These are phyloP conservation scores for Isoetes engelmannii DNA, from an alignment of 83 land plant species.

Conservation along the genomic window DNA sequence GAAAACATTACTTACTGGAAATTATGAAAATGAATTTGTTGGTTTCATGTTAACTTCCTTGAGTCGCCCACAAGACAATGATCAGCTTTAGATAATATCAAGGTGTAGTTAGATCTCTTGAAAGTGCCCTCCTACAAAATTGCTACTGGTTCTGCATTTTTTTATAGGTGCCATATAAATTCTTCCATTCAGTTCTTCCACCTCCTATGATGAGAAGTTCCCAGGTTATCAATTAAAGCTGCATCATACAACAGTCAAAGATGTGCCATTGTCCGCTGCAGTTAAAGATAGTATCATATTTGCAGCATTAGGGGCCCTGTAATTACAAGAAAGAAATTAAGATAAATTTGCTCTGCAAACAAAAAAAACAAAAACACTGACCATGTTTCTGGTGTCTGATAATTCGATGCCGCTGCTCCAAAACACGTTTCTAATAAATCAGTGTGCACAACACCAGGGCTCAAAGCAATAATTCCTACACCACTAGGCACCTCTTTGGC, in stretches of 20 bases:
- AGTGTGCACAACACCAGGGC: slow-evolving; percentile 83
- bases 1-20: no score
- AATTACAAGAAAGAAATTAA: slow-evolving; percentile 2
- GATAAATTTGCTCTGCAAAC: background rate
- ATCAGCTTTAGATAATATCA: no score
- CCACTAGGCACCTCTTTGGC: slow-evolving; percentile 83
- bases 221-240: no score
- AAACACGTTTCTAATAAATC: slow-evolving; percentile 86
- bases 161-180: no score
- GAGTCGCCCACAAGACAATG: no score
- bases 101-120: no score
- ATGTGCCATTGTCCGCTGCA: slow-evolving; percentile 67
- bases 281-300: slow-evolving; percentile 50
- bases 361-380: slow-evolving; percentile 19
- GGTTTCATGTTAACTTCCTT: no score
- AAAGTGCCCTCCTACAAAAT: no score
- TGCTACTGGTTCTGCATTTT: no score
- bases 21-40: no score
- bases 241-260: slow-evolving; percentile 41
- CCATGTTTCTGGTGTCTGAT: slow-evolving; percentile 75
- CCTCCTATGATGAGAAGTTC: no score
- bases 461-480: slow-evolving; percentile 64
- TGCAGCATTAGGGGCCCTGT: slow-evolving; percentile 81
- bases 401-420: slow-evolving; percentile 60
- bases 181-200: no score